Evolutionary conservation across 352 stramenopile species (phyloP), one percentile per base, ranked within the genome.

Genomic region (Pythium sukuiense): DNA sequence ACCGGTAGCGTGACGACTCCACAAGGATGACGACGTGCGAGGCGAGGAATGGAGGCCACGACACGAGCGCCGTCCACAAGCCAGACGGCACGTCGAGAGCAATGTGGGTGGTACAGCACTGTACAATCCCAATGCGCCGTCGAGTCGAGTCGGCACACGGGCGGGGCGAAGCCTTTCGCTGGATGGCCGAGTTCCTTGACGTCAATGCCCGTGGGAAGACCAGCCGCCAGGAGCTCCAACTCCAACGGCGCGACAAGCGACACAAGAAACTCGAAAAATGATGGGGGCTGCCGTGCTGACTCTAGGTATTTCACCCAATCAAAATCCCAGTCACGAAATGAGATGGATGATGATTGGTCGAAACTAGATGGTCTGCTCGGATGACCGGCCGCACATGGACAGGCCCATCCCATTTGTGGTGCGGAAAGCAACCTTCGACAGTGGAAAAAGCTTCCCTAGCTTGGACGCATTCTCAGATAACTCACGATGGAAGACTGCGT

Each of bases 201-300:
- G 45, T 52, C 45, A 52, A 27, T 20, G 45, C 11, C n/a, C n/a
- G 45, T 26, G 18, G 43, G 37, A 43, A 43, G 37, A 43, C 37
- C 37, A 43, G 37, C 37, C 37, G 37, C 37, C 37, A 43, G 37
- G 37, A 43, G 37, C 37, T 27, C 43, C 43, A 14, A 50, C 18
- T 50, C 43, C 43, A 50, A 50, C 43, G n/a, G 43, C 43, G n/a
- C 45, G 45, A 52, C 45, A 52, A 52, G 45, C 45, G 45, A 52
- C 45, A 29, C 45, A 24, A 24, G 20, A 52, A 52, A 52, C 45
- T 30, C 45, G 45, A 30, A 52, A 52, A 52, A 52, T 52, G 45
- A 52, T 32, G 45, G 45, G 37, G 45, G 18, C 45, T 30, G 45
- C 29, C 30, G 45, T 20, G 24, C 45, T 52, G 45, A 52, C 45